phyloP scores from a whole-genome alignment of 2,329 filamentous ascomycete species.

The Dothiorella sarmentorum region DNA sequence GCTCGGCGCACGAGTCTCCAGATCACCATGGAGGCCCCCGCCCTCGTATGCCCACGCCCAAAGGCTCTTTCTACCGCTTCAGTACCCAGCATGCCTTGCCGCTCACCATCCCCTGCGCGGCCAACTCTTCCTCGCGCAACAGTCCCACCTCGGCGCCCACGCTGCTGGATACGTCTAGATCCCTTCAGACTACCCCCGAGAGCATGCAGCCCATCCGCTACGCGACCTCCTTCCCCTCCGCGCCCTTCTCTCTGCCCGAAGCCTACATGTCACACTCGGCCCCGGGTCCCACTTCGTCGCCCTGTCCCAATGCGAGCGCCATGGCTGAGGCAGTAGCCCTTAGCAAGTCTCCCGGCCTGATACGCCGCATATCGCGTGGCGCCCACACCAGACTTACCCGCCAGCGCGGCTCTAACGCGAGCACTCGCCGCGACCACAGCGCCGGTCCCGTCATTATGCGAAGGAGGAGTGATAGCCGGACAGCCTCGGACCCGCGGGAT shows the following conservation, averaged over 20 bases:
- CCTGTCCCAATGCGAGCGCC: slow-evolving; percentile 59
- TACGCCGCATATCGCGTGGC: slow-evolving; percentile 79
- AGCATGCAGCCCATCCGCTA: slow-evolving; percentile 54
- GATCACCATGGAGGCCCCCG: slow-evolving; percentile 16
- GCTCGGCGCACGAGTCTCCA: slow-evolving; percentile 16
- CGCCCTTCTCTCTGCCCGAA: slow-evolving; percentile 69
- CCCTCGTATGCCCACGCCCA: slow-evolving; percentile 8
- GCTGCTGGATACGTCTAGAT: slow-evolving; percentile 50
- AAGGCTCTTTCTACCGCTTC: slow-evolving; percentile 13
- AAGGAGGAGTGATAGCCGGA: slow-evolving; percentile 85
- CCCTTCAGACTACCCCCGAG: slow-evolving; percentile 66
- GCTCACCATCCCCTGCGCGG: slow-evolving; percentile 23
- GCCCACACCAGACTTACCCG: slow-evolving; percentile 67
- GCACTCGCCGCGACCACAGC: slow-evolving; percentile 75
- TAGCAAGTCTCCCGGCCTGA: slow-evolving; percentile 64
- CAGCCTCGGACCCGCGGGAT: slow-evolving; percentile 48
- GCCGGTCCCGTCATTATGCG: slow-evolving; percentile 85
- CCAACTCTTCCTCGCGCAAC: slow-evolving; percentile 36
- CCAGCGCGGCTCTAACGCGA: slow-evolving; percentile 70
- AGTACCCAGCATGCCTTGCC: slow-evolving; percentile 1
- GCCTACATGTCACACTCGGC: slow-evolving; percentile 53
- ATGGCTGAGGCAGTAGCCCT: slow-evolving; percentile 59
- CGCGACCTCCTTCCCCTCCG: slow-evolving; percentile 49
- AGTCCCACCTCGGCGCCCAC: slow-evolving; percentile 39
- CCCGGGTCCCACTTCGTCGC: slow-evolving; percentile 51